These are phyloP conservation scores for Penicillium lagena DNA, from an alignment of 495 filamentous ascomycete genomes.

Conservation along the genomic window DNA sequence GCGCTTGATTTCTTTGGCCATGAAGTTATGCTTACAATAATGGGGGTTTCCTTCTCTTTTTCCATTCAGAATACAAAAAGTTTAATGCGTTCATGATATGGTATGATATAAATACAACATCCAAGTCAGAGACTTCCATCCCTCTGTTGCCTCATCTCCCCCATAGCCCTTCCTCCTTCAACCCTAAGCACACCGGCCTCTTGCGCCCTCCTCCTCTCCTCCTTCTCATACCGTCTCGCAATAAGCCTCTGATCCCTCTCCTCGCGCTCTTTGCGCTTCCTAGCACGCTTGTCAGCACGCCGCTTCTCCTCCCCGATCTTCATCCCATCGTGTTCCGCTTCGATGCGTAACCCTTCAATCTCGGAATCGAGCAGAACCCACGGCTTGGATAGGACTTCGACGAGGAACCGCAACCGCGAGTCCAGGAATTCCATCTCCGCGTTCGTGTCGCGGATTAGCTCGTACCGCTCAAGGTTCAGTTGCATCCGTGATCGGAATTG, in stretches of 20 bases:
- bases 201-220: constrained; percentile 31
- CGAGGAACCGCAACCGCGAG: constrained; percentile 55
- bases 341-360: constrained; percentile 44
- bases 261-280: constrained; percentile 28
- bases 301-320: constrained; percentile 33
- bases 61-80: no score
- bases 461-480: constrained; percentile 62
- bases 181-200: constrained; percentile 27
- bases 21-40: no score
- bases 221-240: constrained; percentile 27
- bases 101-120: no score
- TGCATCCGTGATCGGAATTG: constrained; percentile 59
- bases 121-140: not conserved
- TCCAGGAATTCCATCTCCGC: constrained; percentile 75
- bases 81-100: no score
- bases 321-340: constrained; percentile 38
- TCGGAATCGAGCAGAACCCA: constrained; percentile 58
- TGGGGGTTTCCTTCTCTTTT: no score
- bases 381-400: constrained; percentile 56
- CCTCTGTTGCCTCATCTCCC: constrained; percentile 17
- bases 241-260: constrained; percentile 30
- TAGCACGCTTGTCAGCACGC: constrained; percentile 27
- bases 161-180: constrained; percentile 27
- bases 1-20: not conserved
- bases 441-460: constrained; percentile 53